Evolutionary conservation across 495 filamentous ascomycete species (phyloP), one percentile per base, ranked within the genome.

Genomic region (Oidiodendron maius): DNA sequence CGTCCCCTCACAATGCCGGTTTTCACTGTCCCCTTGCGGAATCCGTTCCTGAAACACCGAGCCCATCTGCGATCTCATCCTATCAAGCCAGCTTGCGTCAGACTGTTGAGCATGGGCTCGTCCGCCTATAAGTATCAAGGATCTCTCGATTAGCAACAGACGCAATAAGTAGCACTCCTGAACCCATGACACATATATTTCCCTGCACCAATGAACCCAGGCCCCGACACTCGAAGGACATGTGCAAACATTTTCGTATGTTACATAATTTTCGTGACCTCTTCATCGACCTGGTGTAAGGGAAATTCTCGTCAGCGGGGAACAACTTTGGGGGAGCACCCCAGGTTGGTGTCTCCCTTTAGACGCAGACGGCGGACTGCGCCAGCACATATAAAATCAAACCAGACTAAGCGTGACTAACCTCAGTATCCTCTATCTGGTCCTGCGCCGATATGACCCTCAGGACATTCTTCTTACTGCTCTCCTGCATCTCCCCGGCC

Each of bases 401-500:
- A 25, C n/a, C n/a, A 49, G 25, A 41, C 23, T 16, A 34, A 36
- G 43, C 24, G 41, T 24, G 28, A 84, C 90, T 80, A 61, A 95
- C 91, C 89, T 96, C 91, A 81, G 95, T 93, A 62, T 96, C 91
- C 69, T 96, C 91, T 52, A 96, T 69, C 51, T 88, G 89, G 66
- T 96, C 91, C 67, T 96, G 89, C 63, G 94, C 89, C 44, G 85
- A 83, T 62, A 99, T 99, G 60, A 89, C 93, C 51, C 90, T 78
- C 61, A 99, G 70, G 16, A 99, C 83, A 61, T 96, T 96, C 82
- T 96, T 97, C 76, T 96, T 97, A 68, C 90, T 96, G 63, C 89
- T 97, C 69, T 99, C 93, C 70, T 99, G 94, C 72, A 99, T 84
- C 66, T 99, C 93, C 30, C 93, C 93, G 2, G 94, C 93, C 51